These are phyloP conservation scores for Botrytis pseudocinerea DNA, from an alignment of 2,329 filamentous ascomycete genomes.

Conservation along the genomic window DNA sequence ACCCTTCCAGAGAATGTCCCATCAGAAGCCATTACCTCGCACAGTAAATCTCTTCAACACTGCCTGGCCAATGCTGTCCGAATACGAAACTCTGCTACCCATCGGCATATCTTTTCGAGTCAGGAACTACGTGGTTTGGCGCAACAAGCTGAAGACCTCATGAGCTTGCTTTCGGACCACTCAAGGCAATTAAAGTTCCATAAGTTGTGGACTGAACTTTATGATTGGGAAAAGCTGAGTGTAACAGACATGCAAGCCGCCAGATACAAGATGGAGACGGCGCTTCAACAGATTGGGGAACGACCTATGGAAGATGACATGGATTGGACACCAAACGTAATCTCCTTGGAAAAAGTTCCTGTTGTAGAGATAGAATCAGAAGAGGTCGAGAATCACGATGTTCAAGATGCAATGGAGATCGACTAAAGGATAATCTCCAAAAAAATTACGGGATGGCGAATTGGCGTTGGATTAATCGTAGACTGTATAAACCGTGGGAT, in stretches of 20 bases:
- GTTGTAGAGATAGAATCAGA: slow-evolving; percentile 8
- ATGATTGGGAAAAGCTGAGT: slow-evolving; percentile 34
- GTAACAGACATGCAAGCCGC: slow-evolving; percentile 28
- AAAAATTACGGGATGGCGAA: neutral
- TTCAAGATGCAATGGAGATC: slow-evolving; percentile 36
- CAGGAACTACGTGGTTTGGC: slow-evolving; percentile 35
- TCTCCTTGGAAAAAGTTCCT: slow-evolving; percentile 36
- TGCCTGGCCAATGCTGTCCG: slow-evolving; percentile 36
- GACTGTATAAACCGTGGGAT: neutral
- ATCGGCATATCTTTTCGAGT: slow-evolving; percentile 39
- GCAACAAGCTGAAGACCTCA: slow-evolving; percentile 36
- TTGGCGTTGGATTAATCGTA: slow-evolving; percentile 7
- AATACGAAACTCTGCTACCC: slow-evolving; percentile 38
- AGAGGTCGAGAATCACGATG: slow-evolving; percentile 20
- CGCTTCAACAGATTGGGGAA: slow-evolving; percentile 37
- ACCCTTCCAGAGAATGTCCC: slow-evolving; percentile 33
- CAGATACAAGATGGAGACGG: slow-evolving; percentile 32
- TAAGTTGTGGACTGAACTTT: slow-evolving; percentile 32
- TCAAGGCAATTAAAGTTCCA: slow-evolving; percentile 36
- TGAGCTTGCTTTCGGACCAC: slow-evolving; percentile 37
- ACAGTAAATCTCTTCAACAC: slow-evolving; percentile 30
- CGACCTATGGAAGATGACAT: slow-evolving; percentile 39
- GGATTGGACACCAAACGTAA: slow-evolving; percentile 41
- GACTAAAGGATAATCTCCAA: slow-evolving; percentile 24
- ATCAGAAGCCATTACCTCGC: slow-evolving; percentile 28